Evolutionary conservation across 2,329 filamentous ascomycete species (phyloP), one percentile per base, ranked within the genome.

Genomic region (Talaromyces rugulosus): DNA sequence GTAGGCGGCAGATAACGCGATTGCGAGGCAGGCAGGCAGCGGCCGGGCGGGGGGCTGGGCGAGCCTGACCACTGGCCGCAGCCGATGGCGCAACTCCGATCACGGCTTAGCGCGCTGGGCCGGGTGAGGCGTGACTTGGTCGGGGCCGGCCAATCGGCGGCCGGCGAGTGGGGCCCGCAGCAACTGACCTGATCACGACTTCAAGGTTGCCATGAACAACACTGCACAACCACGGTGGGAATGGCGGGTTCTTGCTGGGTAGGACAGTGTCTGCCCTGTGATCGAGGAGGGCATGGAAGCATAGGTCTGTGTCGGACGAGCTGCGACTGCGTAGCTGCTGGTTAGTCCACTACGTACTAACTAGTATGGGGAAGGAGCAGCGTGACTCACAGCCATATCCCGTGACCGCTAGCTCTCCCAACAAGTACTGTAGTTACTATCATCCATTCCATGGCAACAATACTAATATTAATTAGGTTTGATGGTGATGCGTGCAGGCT

Each of bases 1-100:
- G 66, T 60, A 57, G 62, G 59, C 56, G 40, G 42, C 59, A 54
- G 62, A 60, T 60, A 61, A 58, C 58, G 52, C 50, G 60, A 58
- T 47, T 7, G 12, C 42, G 52, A 33, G 36, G 28, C 7, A 54
- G 47, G 62, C 28, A 61, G 62, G 57, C 31, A 53, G 18, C 57
- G 28, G 5, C 42, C 50, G 18, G 23, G 33, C 5, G 57, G 33
- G 31, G 31, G 44, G 7, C n/a, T 27, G 40, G 42, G 33, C 56
- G 23, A n/a, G n/a, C 40, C 5, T 23, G 56, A 50, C 23, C 23
- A 23, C 28, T 47, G 40, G 57, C 50, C 14, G 50, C 50, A 16
- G 50, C 16, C 31, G 33, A 56, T 56, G 54, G 31, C n/a, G 54
- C 54, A 53, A 31, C 50, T 31, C 50, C 50, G 50, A 31, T 33